phyloP scores from a whole-genome alignment of 2,329 filamentous ascomycete species.

The Clarireedia monteithiana region DNA sequence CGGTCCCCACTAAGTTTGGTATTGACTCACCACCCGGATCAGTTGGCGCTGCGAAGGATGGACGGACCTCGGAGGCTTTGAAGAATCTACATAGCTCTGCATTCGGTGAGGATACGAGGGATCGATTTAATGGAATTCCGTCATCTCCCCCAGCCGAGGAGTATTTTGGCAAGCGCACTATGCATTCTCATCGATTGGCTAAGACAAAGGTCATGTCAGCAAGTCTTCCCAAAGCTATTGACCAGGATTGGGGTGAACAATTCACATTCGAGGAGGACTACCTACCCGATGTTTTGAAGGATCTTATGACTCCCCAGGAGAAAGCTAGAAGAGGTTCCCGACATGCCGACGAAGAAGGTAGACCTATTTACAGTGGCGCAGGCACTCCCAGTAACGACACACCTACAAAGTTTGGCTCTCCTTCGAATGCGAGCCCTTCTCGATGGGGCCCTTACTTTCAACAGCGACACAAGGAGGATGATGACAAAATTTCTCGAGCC shows the following conservation, averaged over 20 bases:
- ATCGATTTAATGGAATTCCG: constrained; percentile 50
- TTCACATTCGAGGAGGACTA: constrained; percentile 88
- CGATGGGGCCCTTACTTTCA: constrained; percentile 55
- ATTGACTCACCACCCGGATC: constrained; percentile 79
- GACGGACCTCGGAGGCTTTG: constrained; percentile 53
- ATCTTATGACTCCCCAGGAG: constrained; percentile 58
- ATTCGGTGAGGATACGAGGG: constrained; percentile 51
- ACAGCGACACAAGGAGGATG: constrained; percentile 51
- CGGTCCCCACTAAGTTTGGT: constrained; percentile 85
- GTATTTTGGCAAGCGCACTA: constrained; percentile 61
- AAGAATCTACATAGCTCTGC: constrained; percentile 60
- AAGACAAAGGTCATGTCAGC: constrained; percentile 63
- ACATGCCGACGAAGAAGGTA: constrained; percentile 44
- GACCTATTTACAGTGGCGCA: constrained; percentile 33
- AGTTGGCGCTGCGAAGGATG: constrained; percentile 53
- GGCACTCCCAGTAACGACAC: constrained; percentile 36
- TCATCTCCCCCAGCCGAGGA: constrained; percentile 43
- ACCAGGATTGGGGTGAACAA: constrained; percentile 54
- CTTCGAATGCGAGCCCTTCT: constrained; percentile 49
- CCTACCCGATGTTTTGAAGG: constrained; percentile 64
- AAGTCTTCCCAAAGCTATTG: constrained; percentile 54
- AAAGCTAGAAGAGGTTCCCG: constrained; percentile 57
- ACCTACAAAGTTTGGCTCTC: constrained; percentile 53
- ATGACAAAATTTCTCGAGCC: constrained; percentile 31
- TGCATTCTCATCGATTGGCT: constrained; percentile 61